Base-by-base conservation (phyloP, 129 eudicot genomes). In the sunflower (Helianthus annuus) region DNA sequence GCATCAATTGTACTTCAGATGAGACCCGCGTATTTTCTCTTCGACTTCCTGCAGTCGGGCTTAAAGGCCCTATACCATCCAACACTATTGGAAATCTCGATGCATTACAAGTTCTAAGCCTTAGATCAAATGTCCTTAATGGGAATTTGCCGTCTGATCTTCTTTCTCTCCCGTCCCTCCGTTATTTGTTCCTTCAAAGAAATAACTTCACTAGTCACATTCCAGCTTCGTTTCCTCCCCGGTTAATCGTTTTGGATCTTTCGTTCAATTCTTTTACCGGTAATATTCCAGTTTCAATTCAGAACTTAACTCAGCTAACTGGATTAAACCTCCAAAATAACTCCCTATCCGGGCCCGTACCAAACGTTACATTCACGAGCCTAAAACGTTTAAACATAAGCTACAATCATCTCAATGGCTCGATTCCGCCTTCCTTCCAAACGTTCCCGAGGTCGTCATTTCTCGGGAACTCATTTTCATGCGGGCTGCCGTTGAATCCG, bases 21-120 rank as follows among this genome's bases (percentile, higher is more conserved):
- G 79, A 88, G 39, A 73, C 65, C 32, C 74, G 70, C 38, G 87
- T 91, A 55, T 14, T 68, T 51, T 57, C 70, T 32, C 82, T 91
- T 55, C 87, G 95, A 42, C 97, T 91, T 64, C 97, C 95, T 19
- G 97, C 88, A 34, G 75, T 85, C 73, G 97, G 97, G 14, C 97
- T 91, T 39, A 58, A 53, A 7, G 97, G 97, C 60, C 72, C 87
- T 12, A 85, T 91, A 10, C 97, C 97, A 29, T 14, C 79, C 10
- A 71, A 76, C 80, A 91, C 95, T 9, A 81, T 91, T 39, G 95
- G 91, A 66, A 83, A 84, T 60, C 81, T 91, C 54, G 73, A 79
- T 48, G 56, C 76, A 16, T 65, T 91, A 60, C 74, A 70, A 64
- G 61, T 80, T 64, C 83, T 91, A 64, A 91, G 97, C 85, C 95